Evolutionary conservation across 306 rosid genomes (phyloP).

Genomic region (Acacia crassicarpa): DNA sequence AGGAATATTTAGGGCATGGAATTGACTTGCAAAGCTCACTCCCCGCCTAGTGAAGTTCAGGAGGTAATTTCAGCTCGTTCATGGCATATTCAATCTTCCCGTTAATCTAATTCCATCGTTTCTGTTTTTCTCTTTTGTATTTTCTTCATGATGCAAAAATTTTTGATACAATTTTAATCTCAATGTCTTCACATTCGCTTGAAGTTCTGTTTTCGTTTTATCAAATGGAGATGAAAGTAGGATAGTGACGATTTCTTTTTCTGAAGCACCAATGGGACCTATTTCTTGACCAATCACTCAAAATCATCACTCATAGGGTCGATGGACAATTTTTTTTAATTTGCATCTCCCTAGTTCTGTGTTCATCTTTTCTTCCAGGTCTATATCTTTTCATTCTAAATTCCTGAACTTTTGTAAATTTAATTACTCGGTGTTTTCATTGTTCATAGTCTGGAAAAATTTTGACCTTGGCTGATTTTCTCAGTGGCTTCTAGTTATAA

Average conservation of each 20-base stretch:
- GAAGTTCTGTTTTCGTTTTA: too few species aligned
- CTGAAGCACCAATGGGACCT: neutral
- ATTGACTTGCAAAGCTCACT: neutral
- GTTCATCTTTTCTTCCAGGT: neutral
- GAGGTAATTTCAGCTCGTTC: neutral
- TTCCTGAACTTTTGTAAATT: too few species aligned
- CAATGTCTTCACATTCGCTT: neutral
- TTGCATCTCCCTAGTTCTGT: neutral
- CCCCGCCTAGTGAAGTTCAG: neutral
- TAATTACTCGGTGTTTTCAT: neutral
- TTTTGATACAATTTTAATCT: neutral
- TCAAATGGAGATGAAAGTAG: too few species aligned
- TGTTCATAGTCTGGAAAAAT: neutral
- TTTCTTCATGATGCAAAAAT: neutral
- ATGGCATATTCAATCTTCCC: neutral
- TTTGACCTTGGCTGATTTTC: neutral
- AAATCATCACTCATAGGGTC: neutral
- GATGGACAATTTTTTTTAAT: too few species aligned
- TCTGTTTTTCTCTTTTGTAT: too few species aligned
- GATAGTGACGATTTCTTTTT: too few species aligned
- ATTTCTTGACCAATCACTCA: neutral
- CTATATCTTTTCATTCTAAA: too few species aligned
- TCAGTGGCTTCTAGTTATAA: neutral
- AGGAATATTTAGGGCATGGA: neutral
- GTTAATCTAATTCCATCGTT: neutral